phyloP scores from a whole-genome alignment of 2,329 filamentous ascomycete species.

The Fusarium concolor region DNA sequence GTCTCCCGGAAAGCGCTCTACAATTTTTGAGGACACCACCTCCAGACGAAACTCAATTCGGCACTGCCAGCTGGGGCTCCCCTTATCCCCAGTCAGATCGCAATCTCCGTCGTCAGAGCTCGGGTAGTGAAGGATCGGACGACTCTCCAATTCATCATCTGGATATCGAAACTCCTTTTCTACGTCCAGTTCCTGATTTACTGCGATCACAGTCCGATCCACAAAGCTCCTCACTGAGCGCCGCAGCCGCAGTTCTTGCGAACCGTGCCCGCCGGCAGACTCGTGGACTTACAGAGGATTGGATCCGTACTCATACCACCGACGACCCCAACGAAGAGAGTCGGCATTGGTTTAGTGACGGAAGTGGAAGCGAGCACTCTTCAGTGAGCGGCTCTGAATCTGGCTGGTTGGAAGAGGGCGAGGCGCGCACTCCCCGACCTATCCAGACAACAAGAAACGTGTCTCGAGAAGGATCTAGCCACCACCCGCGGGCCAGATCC shows the following conservation, averaged over 20 bases:
- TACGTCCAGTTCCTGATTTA: conserved; percentile 66
- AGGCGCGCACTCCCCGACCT: conserved; percentile 62
- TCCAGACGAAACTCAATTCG: conserved; percentile 59
- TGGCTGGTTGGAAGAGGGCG: conserved; percentile 63
- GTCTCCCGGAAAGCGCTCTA: conserved; percentile 65
- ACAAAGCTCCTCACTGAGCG: conserved; percentile 55
- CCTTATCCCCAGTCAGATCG: conserved; percentile 79
- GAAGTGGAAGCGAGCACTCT: conserved; percentile 77
- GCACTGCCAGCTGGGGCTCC: conserved; percentile 90
- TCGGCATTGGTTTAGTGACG: conserved; percentile 85
- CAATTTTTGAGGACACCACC: conserved; percentile 68
- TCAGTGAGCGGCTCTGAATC: conserved; percentile 75
- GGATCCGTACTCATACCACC: conserved; percentile 88
- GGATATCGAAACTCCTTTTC: conserved; percentile 70
- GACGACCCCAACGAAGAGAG: conserved; percentile 73
- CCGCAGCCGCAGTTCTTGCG: conserved; percentile 71
- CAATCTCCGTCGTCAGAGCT: conserved; percentile 63
- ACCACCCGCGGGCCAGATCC: conserved; percentile 61
- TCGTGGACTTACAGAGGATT: conserved; percentile 80
- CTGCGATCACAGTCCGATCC: conserved; percentile 48
- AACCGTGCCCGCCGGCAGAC: conserved; percentile 70
- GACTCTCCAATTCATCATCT: conserved; percentile 71
- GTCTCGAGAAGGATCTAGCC: conserved; percentile 50
- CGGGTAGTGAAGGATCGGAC: conserved; percentile 69
- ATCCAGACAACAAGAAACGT: conserved; percentile 35